Evolutionary conservation across 1,139 yeast genomes (phyloP), one percentile per base, ranked within the genome.

Genomic region (Yamadazyma taylorii): DNA sequence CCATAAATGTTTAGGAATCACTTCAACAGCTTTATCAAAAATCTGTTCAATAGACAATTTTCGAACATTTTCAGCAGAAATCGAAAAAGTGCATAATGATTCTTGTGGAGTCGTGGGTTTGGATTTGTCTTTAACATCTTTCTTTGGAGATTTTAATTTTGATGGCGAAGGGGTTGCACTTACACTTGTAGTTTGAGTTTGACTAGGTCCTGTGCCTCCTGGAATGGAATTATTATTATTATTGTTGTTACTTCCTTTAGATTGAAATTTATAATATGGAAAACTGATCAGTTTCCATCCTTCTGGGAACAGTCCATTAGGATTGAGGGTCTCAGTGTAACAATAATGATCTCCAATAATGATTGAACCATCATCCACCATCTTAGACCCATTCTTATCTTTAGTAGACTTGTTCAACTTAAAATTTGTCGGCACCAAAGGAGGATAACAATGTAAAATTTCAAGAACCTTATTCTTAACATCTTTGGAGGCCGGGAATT

Each of bases 1-100:
- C 82, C 88, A 81, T 35, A 66, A 69, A 12, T 78, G 79, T 27
- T 69, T 58, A 2, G 96, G 95, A 13, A 88, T 60, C 3, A 63
- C 63, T 14, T 69, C 73, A 43, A 68, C 61, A 3, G 86, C 89
- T 41, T 70, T 76, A 36, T 81, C 84, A 47, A 74, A 78, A 11
- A 87, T 72, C 50, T 84, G 86, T 42, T 81, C 82, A 28, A 79
- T 59, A 0, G 81, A 60, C n/a, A 75, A 53, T 38, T 70, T 71
- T 17, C 69, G 58, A 13, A 82, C 67, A 11, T 70, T 64, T 11
- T 79, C 83, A 32, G 73, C 75, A 5, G 69, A 54, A 15, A 81
- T 49, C 7, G 52, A 40, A 39, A 80, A 75, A 10, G 65, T 60
- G 24, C 68, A 63, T n/a, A 78, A 47, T 9, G 79, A 79, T 47